Base-by-base conservation (phyloP, 2,329 filamentous ascomycete species). In the Pseudocercospora eumusae region DNA sequence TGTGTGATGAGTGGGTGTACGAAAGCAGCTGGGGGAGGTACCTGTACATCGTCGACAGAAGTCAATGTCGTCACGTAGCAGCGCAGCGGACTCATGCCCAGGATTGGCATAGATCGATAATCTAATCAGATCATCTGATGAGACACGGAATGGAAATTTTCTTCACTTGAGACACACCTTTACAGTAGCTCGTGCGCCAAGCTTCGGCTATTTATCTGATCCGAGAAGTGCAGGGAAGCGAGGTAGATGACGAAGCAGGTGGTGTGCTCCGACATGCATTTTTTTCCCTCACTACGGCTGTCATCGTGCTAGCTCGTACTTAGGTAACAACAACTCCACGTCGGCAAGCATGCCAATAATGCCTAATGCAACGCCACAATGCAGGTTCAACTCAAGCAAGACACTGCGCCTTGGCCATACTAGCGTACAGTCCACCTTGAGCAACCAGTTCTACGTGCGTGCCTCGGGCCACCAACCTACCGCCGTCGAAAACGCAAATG, bases 401-500 rank as follows among this genome's bases (percentile, higher is more conserved):
- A 42, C 69, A 69, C 62, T 76, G 75, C 5, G 74, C 72, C 62
- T 72, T 73, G 18, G 74, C 75, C 73, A 76, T 74, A 60, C 71
- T 71, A 15, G 72, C 70, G 61, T 82, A 82, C 50, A 80, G 74
- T 2, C 75, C 76, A 44, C 77, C 79, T 36, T 73, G 70, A 20
- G 75, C 75, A 13, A 88, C 76, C 66, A 89, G 75, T 69, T 87
- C 84, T 5, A 79, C 77, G 70, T 89, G 86, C 20, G 81, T 82
- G n/a, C 88, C 87, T 59, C 79, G 76, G 70, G 89, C 86, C 1
- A 85, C 77, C 40, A 89, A 81, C 21, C 74, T 83, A 23, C 88
- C 86, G 63, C 87, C 82, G 10, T 89, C 88, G 53, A 95, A 84
- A 0, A 93, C 89, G 69, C 90, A 91, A 45, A 93, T 93, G n/a